A percentile compares a stretch with the other conserved stretches of the same genome.
Evolutionary conservation across 139 green algal genomes (phyloP).

Genomic region (Chlorella sp.): DNA sequence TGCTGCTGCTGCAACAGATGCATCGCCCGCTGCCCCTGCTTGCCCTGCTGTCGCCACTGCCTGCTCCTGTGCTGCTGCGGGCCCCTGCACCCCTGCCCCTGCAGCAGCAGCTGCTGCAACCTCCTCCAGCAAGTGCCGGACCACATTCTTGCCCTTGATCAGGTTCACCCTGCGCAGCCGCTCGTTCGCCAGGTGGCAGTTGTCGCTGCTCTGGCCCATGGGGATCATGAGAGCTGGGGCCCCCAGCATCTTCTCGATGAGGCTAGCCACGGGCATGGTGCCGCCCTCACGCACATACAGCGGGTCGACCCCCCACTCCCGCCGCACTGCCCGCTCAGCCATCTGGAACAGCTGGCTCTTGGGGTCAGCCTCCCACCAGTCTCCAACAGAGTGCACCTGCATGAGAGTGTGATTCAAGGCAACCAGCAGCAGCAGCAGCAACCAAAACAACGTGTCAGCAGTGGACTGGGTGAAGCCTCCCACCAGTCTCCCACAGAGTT

Average conservation of each 20-base stretch:
- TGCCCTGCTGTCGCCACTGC: too few species aligned
- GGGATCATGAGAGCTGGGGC: constrained; percentile 87
- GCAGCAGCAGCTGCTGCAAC: too few species aligned
- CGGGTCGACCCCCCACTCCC: constrained; percentile 70
- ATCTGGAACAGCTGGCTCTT: constrained; percentile 42
- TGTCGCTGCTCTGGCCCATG: constrained; percentile 85
- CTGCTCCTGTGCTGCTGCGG: too few species aligned
- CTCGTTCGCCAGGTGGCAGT: constrained; percentile 86
- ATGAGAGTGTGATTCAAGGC: too few species aligned
- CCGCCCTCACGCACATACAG: constrained; percentile 80
- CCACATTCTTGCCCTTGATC: constrained; percentile 63
- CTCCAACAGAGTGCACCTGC: constrained; percentile 51
- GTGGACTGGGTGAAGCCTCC: too few species aligned
- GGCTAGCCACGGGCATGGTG: constrained; percentile 84
- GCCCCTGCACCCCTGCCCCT: too few species aligned
- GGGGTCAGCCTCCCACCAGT: constrained; percentile 87
- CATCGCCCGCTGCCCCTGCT: too few species aligned
- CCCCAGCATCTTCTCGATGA: constrained; percentile 79
- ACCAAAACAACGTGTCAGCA: too few species aligned
- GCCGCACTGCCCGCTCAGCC: constrained; percentile 61
- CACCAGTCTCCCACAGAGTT: too few species aligned
- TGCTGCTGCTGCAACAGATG: too few species aligned
- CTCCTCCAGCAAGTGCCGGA: background rate
- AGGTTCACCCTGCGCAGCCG: constrained; percentile 76
- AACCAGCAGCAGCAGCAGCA: too few species aligned